phyloP scores from a whole-genome alignment of 2,329 filamentous ascomycete genomes.

The Albophoma yamanashiensis region DNA sequence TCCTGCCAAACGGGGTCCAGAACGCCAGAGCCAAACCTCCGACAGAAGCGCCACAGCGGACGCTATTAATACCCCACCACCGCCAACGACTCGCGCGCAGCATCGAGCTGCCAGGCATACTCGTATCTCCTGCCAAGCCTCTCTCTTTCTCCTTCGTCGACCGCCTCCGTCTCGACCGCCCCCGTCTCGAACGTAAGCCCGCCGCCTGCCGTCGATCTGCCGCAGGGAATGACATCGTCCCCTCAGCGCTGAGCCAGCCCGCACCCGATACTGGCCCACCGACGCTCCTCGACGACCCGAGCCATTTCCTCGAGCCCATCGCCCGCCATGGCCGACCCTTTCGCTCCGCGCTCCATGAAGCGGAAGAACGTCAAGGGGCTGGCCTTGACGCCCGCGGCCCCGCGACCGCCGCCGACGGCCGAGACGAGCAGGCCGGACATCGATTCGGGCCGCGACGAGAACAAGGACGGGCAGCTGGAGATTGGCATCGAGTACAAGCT shows the following conservation, averaged over 20 bases:
- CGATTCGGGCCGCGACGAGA: constrained; percentile 48
- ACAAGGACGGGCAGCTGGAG: constrained; percentile 59
- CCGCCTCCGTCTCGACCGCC: neutral
- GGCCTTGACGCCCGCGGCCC: constrained; percentile 68
- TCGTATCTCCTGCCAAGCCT: neutral
- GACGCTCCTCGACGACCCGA: neutral
- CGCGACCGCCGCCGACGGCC: constrained; percentile 61
- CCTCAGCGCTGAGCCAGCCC: neutral
- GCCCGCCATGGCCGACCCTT: constrained; percentile 47
- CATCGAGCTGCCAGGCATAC: neutral
- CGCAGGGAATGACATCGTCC: neutral
- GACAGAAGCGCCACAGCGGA: neutral
- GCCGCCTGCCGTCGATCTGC: neutral
- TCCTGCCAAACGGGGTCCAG: neutral
- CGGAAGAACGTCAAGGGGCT: constrained; percentile 98
- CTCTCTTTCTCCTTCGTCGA: neutral
- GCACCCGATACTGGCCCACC: neutral
- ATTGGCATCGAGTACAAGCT: constrained; percentile 97
- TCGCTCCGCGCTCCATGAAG: constrained; percentile 77
- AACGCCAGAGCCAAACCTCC: neutral
- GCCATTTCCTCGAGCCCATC: neutral
- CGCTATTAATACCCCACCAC: neutral
- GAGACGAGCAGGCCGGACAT: constrained; percentile 56
- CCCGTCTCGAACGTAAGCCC: neutral
- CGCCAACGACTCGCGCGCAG: neutral